A percentile compares a stretch with the other conserved stretches of the same genome.
Evolutionary conservation across 257 asterid genomes (phyloP).

Genomic region (Scutellaria minor): DNA sequence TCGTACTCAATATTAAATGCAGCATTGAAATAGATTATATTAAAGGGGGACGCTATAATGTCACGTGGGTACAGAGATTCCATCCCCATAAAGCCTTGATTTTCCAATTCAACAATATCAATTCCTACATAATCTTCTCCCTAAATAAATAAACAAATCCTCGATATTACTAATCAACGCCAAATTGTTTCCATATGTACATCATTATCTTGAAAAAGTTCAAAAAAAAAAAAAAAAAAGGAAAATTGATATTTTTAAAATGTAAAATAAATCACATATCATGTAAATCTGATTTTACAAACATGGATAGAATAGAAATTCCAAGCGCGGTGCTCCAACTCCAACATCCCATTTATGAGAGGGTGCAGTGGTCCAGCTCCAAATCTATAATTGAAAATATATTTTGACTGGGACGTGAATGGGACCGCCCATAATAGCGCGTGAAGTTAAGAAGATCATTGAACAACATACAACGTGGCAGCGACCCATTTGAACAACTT

Average conservation of each 20-base stretch:
- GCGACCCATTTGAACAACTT: slow-evolving; percentile 18
- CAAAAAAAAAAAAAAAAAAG: too few species aligned
- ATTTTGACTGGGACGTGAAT: slow-evolving; percentile 43
- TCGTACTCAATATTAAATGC: slow-evolving; percentile 26
- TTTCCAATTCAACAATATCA: slow-evolving; percentile 1
- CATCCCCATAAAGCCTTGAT: background rate
- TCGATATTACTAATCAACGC: too few species aligned
- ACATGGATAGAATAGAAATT: too few species aligned
- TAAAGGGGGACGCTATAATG: slow-evolving; percentile 23
- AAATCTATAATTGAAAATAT: slow-evolving; percentile 24
- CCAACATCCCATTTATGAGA: background rate
- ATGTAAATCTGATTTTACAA: too few species aligned
- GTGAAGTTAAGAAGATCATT: slow-evolving; percentile 20
- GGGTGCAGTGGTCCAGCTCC: slow-evolving; percentile 28
- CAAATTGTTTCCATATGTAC: too few species aligned
- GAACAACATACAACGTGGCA: slow-evolving; percentile 39
- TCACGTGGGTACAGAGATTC: slow-evolving; percentile 32
- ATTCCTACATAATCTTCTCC: too few species aligned
- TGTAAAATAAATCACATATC: too few species aligned
- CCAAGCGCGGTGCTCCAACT: too few species aligned
- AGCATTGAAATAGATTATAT: background rate
- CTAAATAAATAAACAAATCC: too few species aligned
- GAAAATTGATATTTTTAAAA: too few species aligned
- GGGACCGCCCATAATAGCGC: slow-evolving; percentile 39
- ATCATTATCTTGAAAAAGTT: too few species aligned